Percentiles rank a stretch among this genome's conserved stretches.
These are phyloP conservation scores for Cordia subcordata DNA, from an alignment of 257 asterid species.

Conservation along the genomic window DNA sequence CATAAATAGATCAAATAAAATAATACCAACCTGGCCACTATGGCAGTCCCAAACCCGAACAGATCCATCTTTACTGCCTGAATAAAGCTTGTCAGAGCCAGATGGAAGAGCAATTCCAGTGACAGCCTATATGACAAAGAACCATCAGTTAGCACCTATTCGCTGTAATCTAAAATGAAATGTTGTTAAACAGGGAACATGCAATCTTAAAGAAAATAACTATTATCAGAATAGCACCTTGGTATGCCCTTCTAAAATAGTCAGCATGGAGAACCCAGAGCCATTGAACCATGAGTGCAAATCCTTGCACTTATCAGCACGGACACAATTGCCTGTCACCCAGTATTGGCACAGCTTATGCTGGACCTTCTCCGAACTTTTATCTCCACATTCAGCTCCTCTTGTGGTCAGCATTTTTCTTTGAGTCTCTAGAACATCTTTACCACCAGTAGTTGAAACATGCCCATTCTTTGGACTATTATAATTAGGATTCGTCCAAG, in stretches of 20 bases:
- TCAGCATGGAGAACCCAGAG: constrained; percentile 41
- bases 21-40: constrained; percentile 39
- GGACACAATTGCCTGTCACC: constrained; percentile 38
- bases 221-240: constrained; percentile 25
- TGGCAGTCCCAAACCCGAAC: constrained; percentile 46
- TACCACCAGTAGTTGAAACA: constrained; percentile 6
- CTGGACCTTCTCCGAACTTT: constrained; percentile 12
- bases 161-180: not conserved
- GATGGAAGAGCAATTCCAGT: constrained; percentile 46
- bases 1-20: not conserved
- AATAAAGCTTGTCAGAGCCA: constrained; percentile 40
- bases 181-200: not conserved
- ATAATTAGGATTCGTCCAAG: constrained; percentile 7
- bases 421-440: not conserved
- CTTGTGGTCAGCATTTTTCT: not conserved
- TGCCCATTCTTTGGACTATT: constrained; percentile 19
- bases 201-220: not conserved
- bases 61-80: constrained; percentile 36
- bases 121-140: constrained; percentile 24
- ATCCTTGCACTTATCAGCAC: constrained; percentile 41
- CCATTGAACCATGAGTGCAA: constrained; percentile 44
- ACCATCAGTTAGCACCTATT: not conserved
- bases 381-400: constrained; percentile 9
- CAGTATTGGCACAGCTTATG: constrained; percentile 35
- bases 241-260: constrained; percentile 47